These are phyloP conservation scores for Blastobotrys buckinghamii DNA, from an alignment of 1,139 yeast genomes.

Conservation along the genomic window DNA sequence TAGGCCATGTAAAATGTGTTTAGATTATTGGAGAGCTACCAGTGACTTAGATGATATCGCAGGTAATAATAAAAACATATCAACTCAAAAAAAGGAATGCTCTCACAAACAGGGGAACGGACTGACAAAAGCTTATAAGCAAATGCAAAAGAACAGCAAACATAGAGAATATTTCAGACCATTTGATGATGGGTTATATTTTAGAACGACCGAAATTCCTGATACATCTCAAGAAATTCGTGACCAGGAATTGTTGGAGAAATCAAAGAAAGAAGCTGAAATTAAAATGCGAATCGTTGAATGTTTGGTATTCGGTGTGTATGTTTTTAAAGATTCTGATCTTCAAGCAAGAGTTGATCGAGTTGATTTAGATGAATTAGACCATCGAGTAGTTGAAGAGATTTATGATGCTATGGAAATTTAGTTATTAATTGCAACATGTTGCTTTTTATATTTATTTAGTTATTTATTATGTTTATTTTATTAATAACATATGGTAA, in stretches of 20 bases:
- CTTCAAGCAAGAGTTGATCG: slow-evolving; percentile 12
- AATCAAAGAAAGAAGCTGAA: background rate
- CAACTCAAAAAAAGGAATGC: too few species aligned
- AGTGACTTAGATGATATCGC: too few species aligned
- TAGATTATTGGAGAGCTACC: slow-evolving; percentile 25
- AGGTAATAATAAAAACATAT: too few species aligned
- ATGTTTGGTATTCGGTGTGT: slow-evolving; percentile 22
- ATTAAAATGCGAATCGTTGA: slow-evolving; percentile 19
- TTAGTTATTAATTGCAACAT: too few species aligned
- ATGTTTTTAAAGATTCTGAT: slow-evolving; percentile 20
- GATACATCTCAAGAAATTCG: slow-evolving; percentile 25
- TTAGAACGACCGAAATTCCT: background rate
- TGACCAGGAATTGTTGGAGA: slow-evolving; percentile 18
- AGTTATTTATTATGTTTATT: background rate
- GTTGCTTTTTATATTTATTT: too few species aligned
- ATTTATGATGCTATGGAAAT: too few species aligned
- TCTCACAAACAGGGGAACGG: too few species aligned
- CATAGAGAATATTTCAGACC: slow-evolving; percentile 24
- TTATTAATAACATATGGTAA: background rate
- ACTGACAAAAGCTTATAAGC: slow-evolving; percentile 6
- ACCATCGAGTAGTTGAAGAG: background rate
- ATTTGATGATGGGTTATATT: background rate
- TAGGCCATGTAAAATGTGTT: slow-evolving; percentile 25
- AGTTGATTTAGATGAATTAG: background rate
- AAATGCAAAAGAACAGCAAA: slow-evolving; percentile 21